phyloP scores from a whole-genome alignment of 1,284 basidiomycete species.

The Malassezia caprae region DNA sequence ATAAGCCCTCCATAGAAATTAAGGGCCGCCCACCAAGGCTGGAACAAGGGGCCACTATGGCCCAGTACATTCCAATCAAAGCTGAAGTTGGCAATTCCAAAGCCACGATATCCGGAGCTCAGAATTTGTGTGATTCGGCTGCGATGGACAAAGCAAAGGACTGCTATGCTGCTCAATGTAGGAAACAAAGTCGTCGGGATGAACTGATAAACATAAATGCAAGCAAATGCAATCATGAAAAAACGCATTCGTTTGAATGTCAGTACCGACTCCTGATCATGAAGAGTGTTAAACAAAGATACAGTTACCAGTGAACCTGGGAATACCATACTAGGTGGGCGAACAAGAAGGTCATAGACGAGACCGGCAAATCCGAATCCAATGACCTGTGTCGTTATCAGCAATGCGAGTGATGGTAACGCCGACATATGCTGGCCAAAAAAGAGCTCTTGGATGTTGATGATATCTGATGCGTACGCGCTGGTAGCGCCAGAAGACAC shows the following conservation, averaged over 20 bases:
- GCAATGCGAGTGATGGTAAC: slow-evolving; percentile 34
- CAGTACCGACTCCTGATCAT: slow-evolving; percentile 45
- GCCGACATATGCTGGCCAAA: slow-evolving; percentile 43
- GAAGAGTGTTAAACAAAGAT: slow-evolving; percentile 53
- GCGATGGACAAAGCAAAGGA: slow-evolving; percentile 51
- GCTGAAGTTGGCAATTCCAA: slow-evolving; percentile 52
- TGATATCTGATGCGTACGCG: slow-evolving; percentile 46
- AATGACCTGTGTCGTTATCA: slow-evolving; percentile 44
- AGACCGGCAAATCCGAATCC: slow-evolving; percentile 47
- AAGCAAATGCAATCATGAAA: slow-evolving; percentile 50
- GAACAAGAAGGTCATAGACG: slow-evolving; percentile 43
- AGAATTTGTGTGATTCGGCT: slow-evolving; percentile 33
- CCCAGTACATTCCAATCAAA: slow-evolving; percentile 53
- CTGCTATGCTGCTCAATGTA: slow-evolving; percentile 51
- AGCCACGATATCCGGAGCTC: slow-evolving; percentile 52
- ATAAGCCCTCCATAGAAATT: slow-evolving; percentile 45
- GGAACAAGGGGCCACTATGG: slow-evolving; percentile 51
- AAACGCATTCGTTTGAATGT: slow-evolving; percentile 50
- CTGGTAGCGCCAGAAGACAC: slow-evolving; percentile 50
- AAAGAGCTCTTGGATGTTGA: slow-evolving; percentile 48
- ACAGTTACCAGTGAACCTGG: slow-evolving; percentile 52
- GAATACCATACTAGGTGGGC: slow-evolving; percentile 49
- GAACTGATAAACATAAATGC: slow-evolving; percentile 51
- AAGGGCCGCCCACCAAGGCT: slow-evolving; percentile 52
- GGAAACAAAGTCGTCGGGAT: slow-evolving; percentile 52